phyloP scores from a whole-genome alignment of 257 asterid genomes.

The Forsythia suspensa region DNA sequence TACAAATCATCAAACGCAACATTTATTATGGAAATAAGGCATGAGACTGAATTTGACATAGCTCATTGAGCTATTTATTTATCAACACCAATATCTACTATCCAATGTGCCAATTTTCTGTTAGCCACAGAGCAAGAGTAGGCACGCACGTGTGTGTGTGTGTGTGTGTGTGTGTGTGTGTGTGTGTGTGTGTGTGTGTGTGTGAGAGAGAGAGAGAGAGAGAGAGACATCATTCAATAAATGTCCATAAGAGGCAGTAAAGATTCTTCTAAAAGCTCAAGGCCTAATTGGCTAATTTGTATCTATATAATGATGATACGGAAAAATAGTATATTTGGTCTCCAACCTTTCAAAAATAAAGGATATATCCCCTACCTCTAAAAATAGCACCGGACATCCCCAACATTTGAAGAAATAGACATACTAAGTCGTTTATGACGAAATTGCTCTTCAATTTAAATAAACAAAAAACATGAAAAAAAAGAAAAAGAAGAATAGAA shows the following conservation, averaged over 20 bases:
- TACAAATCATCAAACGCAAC: slow-evolving; percentile 22
- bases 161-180: too few relatives aligned
- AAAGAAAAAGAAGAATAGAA: too few relatives aligned
- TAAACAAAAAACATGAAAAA: too few relatives aligned
- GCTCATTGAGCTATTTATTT: neutral
- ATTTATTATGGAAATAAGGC: neutral
- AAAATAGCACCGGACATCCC: too few relatives aligned
- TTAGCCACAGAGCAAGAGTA: neutral
- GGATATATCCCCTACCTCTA: too few relatives aligned
- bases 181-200: too few relatives aligned
- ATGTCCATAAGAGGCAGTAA: neutral
- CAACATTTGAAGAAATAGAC: too few relatives aligned
- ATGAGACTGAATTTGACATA: neutral
- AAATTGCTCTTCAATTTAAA: too few relatives aligned
- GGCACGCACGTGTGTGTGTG: neutral
- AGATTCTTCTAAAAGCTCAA: neutral
- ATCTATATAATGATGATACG: too few relatives aligned
- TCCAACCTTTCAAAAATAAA: too few relatives aligned
- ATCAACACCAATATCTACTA: neutral
- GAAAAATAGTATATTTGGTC: too few relatives aligned
- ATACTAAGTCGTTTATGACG: too few relatives aligned
- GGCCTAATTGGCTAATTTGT: neutral
- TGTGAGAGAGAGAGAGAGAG: neutral
- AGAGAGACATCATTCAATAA: neutral
- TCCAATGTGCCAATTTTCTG: neutral